These are phyloP conservation scores for Aspergillus fumigatiaffinis DNA, from an alignment of 2,329 filamentous ascomycete genomes.

Conservation along the genomic window DNA sequence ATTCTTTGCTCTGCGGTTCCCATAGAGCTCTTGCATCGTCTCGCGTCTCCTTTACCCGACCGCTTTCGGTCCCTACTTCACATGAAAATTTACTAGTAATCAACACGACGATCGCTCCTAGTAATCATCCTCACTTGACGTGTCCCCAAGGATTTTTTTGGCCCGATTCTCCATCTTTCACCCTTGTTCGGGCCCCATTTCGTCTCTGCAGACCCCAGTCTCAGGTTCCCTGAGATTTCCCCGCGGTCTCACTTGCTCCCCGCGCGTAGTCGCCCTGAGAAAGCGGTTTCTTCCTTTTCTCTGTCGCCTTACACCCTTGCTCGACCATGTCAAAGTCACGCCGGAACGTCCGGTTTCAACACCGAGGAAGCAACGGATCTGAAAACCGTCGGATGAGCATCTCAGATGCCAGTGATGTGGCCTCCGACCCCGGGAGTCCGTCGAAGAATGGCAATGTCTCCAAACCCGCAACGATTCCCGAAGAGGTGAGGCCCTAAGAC, in stretches of 20 bases:
- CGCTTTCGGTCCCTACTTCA: constrained; percentile 27
- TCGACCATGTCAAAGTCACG: constrained; percentile 50
- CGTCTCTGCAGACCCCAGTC: not conserved
- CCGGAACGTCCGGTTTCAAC: constrained; percentile 60
- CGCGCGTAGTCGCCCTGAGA: constrained; percentile 4
- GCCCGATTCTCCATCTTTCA: not conserved
- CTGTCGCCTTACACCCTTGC: constrained; percentile 1
- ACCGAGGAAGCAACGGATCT: constrained; percentile 40
- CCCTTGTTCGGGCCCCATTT: not conserved
- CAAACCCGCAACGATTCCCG: constrained; percentile 31
- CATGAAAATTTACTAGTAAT: constrained; percentile 27
- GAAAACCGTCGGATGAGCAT: constrained; percentile 51
- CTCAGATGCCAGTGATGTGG: constrained; percentile 52
- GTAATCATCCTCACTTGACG: constrained; percentile 5
- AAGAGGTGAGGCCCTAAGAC: constrained; percentile 26
- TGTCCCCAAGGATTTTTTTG: not conserved
- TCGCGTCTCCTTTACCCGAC: constrained; percentile 13
- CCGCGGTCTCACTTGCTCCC: constrained; percentile 3
- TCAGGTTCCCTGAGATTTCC: not conserved
- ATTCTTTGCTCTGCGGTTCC: not conserved
- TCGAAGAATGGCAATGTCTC: constrained; percentile 40
- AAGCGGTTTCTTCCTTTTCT: constrained; percentile 2
- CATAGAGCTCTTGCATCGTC: not conserved
- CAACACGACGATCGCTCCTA: constrained; percentile 14
- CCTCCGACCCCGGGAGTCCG: constrained; percentile 50